phyloP scores from a whole-genome alignment of 2,329 filamentous ascomycete species.

The Exophiala calicioides region DNA sequence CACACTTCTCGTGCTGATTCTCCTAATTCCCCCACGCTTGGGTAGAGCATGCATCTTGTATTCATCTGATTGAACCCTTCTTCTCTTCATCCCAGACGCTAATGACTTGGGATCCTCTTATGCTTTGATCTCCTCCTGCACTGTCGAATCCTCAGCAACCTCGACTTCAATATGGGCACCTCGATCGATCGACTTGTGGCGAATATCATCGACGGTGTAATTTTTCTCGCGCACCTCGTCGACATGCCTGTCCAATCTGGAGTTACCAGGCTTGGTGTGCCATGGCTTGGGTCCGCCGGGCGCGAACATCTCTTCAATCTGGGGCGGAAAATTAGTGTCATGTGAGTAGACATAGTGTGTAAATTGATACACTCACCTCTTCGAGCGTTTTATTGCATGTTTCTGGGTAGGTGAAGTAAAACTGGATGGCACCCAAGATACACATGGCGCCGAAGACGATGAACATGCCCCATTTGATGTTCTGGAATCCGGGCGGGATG shows the following conservation, averaged over 20 bases:
- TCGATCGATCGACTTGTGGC: conserved; percentile 5
- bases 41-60: no score
- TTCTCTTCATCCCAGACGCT: no score
- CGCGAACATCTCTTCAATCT: conserved; percentile 41
- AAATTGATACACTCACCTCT: no score
- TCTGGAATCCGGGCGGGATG: conserved; percentile 59
- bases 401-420: conserved; percentile 46
- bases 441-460: conserved; percentile 54
- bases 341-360: no score
- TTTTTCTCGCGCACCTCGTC: conserved; percentile 33
- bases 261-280: conserved; percentile 38
- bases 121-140: no score
- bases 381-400: conserved; percentile 42
- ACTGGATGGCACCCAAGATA: conserved; percentile 47
- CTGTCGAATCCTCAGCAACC: conserved; percentile 8
- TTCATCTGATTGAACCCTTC: no score
- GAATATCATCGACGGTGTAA: conserved; percentile 19
- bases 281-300: conserved; percentile 34
- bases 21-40: no score
- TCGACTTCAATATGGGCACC: conserved; percentile 15
- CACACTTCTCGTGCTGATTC: no score
- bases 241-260: conserved; percentile 35
- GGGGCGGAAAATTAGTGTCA: no score
- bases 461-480: conserved; percentile 59
- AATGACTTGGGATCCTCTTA: no score